These are phyloP conservation scores for Berkeleyomyces basicola DNA, from an alignment of 2,329 filamentous ascomycete species.

Conservation along the genomic window DNA sequence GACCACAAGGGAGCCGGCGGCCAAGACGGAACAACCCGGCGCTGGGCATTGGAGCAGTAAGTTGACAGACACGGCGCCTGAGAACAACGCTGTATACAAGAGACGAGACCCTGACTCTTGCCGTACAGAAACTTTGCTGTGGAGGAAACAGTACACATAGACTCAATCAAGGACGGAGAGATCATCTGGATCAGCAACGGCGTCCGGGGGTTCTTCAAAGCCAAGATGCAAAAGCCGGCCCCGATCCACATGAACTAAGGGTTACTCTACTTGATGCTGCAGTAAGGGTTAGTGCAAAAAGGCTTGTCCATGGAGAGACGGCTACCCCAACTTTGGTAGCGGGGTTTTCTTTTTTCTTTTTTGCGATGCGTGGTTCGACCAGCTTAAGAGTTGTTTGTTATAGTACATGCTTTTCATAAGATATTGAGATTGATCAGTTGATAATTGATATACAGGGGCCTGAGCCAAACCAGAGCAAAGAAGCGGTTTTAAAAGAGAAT, in stretches of 20 bases:
- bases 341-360: not conserved
- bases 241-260: not conserved
- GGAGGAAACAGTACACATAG: constrained; percentile 44
- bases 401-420: constrained; percentile 5
- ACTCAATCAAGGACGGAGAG: constrained; percentile 53
- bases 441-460: constrained; percentile 8
- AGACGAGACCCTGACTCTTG: not conserved
- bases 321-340: too few relatives aligned
- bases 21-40: constrained; percentile 63
- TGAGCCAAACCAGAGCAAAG: not conserved
- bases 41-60: constrained; percentile 62
- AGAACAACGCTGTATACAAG: not conserved
- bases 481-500: not conserved
- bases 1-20: constrained; percentile 45
- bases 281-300: not conserved
- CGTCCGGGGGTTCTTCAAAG: constrained; percentile 57
- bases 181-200: constrained; percentile 81
- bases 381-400: not conserved
- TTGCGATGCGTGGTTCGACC: too few relatives aligned
- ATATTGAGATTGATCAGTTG: not conserved
- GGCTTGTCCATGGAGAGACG: not conserved
- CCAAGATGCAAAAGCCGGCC: constrained; percentile 20
- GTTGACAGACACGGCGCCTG: constrained; percentile 14
- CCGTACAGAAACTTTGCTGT: constrained; percentile 37
- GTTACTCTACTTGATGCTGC: not conserved